Conservation (phyloP, 768 basidiomycete genomes). For the Suillus bovinus region DNA sequence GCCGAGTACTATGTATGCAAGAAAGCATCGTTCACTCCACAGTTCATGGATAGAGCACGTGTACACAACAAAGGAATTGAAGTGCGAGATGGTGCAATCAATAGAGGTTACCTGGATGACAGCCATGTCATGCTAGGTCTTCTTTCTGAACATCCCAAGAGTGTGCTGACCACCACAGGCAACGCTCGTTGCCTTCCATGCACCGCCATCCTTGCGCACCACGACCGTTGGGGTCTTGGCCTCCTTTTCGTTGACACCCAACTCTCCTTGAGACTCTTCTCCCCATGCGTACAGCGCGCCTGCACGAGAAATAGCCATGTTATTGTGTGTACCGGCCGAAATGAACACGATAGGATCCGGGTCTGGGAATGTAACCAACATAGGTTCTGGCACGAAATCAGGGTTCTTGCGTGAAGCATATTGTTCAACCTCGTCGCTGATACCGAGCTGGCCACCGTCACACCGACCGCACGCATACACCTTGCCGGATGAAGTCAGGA, state of each 20-base stretch:
- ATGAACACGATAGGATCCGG: conserved; percentile 62
- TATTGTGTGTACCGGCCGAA: conserved; percentile 71
- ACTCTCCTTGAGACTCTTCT: conserved; percentile 74
- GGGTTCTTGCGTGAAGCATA: conserved; percentile 52
- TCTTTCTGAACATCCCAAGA: conserved; percentile 69
- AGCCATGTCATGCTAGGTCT: conserved; percentile 29
- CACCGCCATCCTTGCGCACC: conserved; percentile 71
- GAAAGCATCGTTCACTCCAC: conserved; percentile 18
- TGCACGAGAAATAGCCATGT: conserved; percentile 63
- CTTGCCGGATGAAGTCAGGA: conserved; percentile 79
- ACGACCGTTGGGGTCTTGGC: conserved; percentile 64
- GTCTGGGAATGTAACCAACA: conserved; percentile 65
- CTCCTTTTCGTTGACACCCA: conserved; percentile 63
- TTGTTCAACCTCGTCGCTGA: conserved; percentile 65
- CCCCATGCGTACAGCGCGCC: conserved; percentile 80
- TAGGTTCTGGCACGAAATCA: conserved; percentile 67
- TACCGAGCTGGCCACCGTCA: conserved; percentile 83
- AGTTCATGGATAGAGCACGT: conserved; percentile 17
- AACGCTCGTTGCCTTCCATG: conserved; percentile 54
- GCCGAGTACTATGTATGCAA: conserved; percentile 16
- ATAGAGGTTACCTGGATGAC: neutral
- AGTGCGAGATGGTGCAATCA: conserved; percentile 20
- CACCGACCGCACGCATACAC: conserved; percentile 87
- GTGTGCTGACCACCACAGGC: conserved; percentile 83
- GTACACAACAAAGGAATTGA: conserved; percentile 15